These are phyloP conservation scores for Arthrinium phaeospermum DNA, from an alignment of 2,329 filamentous ascomycete genomes.

Conservation along the genomic window DNA sequence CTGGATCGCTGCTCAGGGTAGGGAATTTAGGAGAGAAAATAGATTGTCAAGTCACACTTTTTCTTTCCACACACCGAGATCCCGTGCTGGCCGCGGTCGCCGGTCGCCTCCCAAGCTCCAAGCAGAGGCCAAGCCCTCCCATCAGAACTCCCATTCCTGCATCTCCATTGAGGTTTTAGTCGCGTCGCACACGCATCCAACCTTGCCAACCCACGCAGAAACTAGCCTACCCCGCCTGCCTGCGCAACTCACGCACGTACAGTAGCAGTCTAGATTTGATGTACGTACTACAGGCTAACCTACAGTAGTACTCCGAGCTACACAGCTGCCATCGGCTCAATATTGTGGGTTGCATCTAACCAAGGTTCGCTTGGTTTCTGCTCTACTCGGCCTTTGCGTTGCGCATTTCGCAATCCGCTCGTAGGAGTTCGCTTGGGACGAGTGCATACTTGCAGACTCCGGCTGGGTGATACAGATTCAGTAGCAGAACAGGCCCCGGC, in stretches of 20 bases:
- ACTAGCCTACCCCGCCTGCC: not conserved
- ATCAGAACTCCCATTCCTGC: not conserved
- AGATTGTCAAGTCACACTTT: not conserved
- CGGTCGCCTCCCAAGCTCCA: not conserved
- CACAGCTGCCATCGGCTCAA: conserved; percentile 9
- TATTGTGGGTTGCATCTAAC: conserved; percentile 11
- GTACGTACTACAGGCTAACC: conserved; percentile 13
- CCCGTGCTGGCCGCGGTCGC: not conserved
- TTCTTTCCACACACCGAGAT: not conserved
- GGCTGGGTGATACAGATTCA: conserved; percentile 5
- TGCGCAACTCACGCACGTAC: not conserved
- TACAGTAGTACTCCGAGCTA: conserved; percentile 6
- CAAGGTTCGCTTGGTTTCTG: conserved; percentile 12
- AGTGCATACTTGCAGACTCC: conserved; percentile 4
- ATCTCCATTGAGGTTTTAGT: not conserved
- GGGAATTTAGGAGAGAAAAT: not conserved
- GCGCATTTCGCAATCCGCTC: not conserved
- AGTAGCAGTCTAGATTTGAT: conserved; percentile 13
- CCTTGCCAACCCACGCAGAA: not conserved
- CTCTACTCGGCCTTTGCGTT: not conserved
- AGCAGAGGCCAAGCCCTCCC: not conserved
- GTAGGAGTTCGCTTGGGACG: not conserved
- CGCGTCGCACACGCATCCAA: not conserved
- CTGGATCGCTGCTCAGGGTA: not conserved
- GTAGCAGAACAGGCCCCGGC: not conserved